Conservation (phyloP, 2,329 filamentous ascomycete species). For the Endocalyx cinctus region DNA sequence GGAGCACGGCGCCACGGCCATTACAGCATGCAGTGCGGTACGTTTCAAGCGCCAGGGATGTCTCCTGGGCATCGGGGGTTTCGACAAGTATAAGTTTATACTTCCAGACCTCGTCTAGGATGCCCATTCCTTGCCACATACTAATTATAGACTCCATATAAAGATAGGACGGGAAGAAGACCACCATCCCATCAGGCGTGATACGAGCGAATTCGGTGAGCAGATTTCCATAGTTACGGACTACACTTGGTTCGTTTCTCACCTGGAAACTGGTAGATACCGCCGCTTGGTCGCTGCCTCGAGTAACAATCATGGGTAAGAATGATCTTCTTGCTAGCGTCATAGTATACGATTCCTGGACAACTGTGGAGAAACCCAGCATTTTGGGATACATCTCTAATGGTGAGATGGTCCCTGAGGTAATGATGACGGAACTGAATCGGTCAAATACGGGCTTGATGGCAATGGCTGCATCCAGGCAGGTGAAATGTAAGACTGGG, state of each 20-base stretch:
- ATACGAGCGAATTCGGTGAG: constrained; percentile 93
- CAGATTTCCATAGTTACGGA: constrained; percentile 91
- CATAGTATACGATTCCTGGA: constrained; percentile 97
- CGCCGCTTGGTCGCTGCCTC: constrained; percentile 88
- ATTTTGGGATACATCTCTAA: constrained; percentile 99
- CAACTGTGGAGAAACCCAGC: constrained; percentile 86
- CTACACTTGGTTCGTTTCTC: constrained; percentile 92
- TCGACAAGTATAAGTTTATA: constrained; percentile 98
- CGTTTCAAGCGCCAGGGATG: constrained; percentile 88
- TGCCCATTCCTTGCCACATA: constrained; percentile 99
- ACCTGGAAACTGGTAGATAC: constrained; percentile 94
- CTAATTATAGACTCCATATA: constrained; percentile 99
- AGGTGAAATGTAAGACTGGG: constrained; percentile 94
- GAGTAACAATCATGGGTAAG: constrained; percentile 93
- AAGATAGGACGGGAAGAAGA: constrained; percentile 97
- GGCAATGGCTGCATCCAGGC: constrained; percentile 92
- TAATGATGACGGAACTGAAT: constrained; percentile 97
- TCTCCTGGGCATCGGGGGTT: constrained; percentile 96
- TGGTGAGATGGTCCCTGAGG: constrained; percentile 93
- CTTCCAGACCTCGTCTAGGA: constrained; percentile 96
- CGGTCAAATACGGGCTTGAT: constrained; percentile 97
- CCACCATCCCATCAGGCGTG: constrained; percentile 95
- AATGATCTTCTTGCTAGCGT: constrained; percentile 93
- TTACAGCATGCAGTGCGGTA: constrained; percentile 98
- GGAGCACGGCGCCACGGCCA: constrained; percentile 83